Base-by-base conservation (phyloP, 2,329 filamentous ascomycete genomes). In the Metarhizium robertsii region DNA sequence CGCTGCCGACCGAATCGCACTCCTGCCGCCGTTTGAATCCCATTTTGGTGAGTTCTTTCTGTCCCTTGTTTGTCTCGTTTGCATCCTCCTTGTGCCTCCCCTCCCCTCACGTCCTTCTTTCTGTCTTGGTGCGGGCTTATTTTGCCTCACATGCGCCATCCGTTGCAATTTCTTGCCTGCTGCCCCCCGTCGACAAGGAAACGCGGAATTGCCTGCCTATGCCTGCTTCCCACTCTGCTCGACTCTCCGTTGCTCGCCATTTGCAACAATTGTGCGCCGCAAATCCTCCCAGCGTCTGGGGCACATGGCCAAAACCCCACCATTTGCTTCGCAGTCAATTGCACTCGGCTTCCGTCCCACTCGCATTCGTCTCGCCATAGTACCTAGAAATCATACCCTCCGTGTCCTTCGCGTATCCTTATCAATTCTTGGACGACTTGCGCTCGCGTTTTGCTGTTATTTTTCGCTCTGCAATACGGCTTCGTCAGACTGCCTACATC, bases 121-220 rank as follows among this genome's bases (percentile, higher is more conserved):
- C 51, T 55, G 42, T 53, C 45, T 32, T 51, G 54, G 55, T 57
- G 55, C 55, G 49, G 55, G 29, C 55, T 43, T 52, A 52, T 52
- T 48, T 46, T 46, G 50, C 54, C 54, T 56, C 54, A 53, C 40
- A 50, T 32, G 40, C 50, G 29, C 43, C 50, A 3, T 43, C 18
- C 46, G 18, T 29, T 55, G 53, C 45, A 53, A 52, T 54, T 42
- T 30, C 34, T 52, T 52, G 46, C 47, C 29, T 36, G 36, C 43
- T 47, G 20, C 42, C 45, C 29, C 29, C 38, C n/a, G 30, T 14
- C 45, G 18, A 30, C 45, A 49, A 48, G 32, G 25, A 46, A 32
- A 43, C 46, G 56, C 38, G 53, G 20, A 53, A 32, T 30, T 50
- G 32, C 50, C 54, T 51, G 53, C 14, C 32, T 47, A 29, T n/a